Base-by-base conservation (phyloP, 2,329 filamentous ascomycete species). In the Endocalyx cinctus region DNA sequence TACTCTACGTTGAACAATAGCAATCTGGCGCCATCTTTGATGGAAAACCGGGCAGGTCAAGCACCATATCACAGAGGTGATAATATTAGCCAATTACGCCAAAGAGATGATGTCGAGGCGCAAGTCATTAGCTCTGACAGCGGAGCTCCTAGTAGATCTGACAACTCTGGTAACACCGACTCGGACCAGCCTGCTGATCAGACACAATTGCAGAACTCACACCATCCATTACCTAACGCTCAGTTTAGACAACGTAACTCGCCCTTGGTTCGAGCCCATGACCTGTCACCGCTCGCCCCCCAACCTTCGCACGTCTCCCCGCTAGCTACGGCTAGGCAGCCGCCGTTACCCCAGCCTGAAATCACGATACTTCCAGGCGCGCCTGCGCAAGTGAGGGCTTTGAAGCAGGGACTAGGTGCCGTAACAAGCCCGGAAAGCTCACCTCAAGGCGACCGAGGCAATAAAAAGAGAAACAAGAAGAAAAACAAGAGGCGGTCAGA, bases 271-370 rank as follows among this genome's bases (percentile, higher is more conserved):
- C 78, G 79, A 52, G 81, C 79, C 47, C 82, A 88, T 54, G 81
- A 89, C 49, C 75, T 80, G 31, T 81, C 79, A 22, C 83, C 82
- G 26, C 64, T 82, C 52, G 85, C 85, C 32, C 84, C 86, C 17
- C 84, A 86, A 51, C 84, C 86, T 33, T 79, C 80, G 30, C 82
- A 85, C 52, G 78, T 77, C 43, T 70, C 83, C 56, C 66, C 72
- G 43, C 54, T 82, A 62, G 64, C 73, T 47, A 60, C 64, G 53
- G 58, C 66, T 33, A 60, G 61, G 20, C 55, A 55, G 14, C 51
- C 55, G 17, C 54, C 53, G 29, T 43, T 57, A 25, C 43, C 43
- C 13, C 47, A 52, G 10, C 49, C 54, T 8, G 58, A 62, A 17
- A 31, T 54, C 11, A 49, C 43, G 38, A 46, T 54, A 27, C 57